phyloP scores from a whole-genome alignment of 805 yeast species.

The Metschnikowia kunwiensis region DNA sequence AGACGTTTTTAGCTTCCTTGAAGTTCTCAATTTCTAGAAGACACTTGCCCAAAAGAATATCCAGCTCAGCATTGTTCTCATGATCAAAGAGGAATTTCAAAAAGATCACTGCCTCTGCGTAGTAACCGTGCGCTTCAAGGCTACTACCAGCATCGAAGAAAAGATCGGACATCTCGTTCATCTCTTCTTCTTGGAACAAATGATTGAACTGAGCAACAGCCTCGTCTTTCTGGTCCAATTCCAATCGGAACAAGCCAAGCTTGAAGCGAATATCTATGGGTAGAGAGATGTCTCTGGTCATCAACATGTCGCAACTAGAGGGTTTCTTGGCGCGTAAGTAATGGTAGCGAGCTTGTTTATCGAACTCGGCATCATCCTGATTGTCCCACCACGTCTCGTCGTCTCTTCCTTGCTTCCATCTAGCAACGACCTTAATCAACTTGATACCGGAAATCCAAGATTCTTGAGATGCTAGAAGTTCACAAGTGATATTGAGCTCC shows the following conservation, averaged over 20 bases:
- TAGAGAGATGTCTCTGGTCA: constrained; percentile 38
- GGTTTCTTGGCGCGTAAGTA: constrained; percentile 9
- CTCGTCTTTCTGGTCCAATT: constrained; percentile 60
- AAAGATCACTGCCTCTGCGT: constrained; percentile 71
- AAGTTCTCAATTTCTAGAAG: constrained; percentile 69
- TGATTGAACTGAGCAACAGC: constrained; percentile 68
- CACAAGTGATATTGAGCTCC: constrained; percentile 78
- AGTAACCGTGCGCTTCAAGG: constrained; percentile 64
- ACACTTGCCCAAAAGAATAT: constrained; percentile 70
- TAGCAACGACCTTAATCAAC: constrained; percentile 63
- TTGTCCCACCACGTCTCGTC: constrained; percentile 68
- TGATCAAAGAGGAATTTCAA: constrained; percentile 37
- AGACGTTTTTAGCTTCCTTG: constrained; percentile 59
- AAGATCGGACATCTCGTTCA: constrained; percentile 64
- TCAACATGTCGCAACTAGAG: constrained; percentile 14
- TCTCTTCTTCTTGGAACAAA: constrained; percentile 52
- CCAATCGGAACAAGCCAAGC: constrained; percentile 70
- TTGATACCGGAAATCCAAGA: constrained; percentile 63
- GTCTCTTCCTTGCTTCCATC: constrained; percentile 79
- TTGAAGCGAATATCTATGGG: constrained; percentile 89
- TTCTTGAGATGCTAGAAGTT: constrained; percentile 67
- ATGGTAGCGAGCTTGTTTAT: constrained; percentile 49
- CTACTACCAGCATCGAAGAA: constrained; percentile 73
- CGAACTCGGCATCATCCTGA: constrained; percentile 79
- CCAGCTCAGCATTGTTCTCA: constrained; percentile 46